Base-by-base conservation (phyloP, 305 asterid species). In the Fraxinus velutina region DNA sequence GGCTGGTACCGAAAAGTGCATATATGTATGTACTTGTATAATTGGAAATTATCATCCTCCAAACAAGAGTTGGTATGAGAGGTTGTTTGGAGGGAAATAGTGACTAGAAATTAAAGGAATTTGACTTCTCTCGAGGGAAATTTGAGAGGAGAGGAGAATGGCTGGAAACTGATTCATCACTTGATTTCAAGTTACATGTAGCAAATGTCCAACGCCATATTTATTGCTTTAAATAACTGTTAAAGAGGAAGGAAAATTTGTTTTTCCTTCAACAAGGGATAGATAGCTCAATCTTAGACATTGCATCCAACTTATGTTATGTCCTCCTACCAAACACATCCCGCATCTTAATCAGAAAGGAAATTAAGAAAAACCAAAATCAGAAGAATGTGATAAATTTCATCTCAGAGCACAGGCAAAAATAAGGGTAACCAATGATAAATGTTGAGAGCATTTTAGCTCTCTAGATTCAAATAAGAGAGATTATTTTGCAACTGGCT, bases 31-130 rank as follows among this genome's bases (percentile, higher is more conserved):
- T 1, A 50, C 19, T 2, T 39, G 57, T 36, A 5, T 9, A 21
- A 80, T 62, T 78, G 30, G 81, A 30, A 47, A 77, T 21, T 19
- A 60, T 21, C 70, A 60, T 60, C 60, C 78, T 73, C 77, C 78
- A 47, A 12, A 66, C 68, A 30, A 60, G 30, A 60, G 70, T 60
- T 60, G 29, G 30, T 7, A 60, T 19, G 13, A 60, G 30, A 60
- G 9, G 10, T 60, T 60, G 70, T 21, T 17, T 60, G 70, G 22
- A 60, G 70, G 27, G 30, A 21, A 60, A 60, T 1, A 19, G 30
- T 21, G 70, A 60, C 13, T 60, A 60, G 29, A 60, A 60, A 17
- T 60, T 7, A 19, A 60, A 6, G 13, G 70, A 19, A 21, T 19
- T 60, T 60, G 70, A 60, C 70, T 6, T 60, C 70, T 60, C 70